phyloP scores from a whole-genome alignment of 306 rosid genomes.

The Pyrus communis region DNA sequence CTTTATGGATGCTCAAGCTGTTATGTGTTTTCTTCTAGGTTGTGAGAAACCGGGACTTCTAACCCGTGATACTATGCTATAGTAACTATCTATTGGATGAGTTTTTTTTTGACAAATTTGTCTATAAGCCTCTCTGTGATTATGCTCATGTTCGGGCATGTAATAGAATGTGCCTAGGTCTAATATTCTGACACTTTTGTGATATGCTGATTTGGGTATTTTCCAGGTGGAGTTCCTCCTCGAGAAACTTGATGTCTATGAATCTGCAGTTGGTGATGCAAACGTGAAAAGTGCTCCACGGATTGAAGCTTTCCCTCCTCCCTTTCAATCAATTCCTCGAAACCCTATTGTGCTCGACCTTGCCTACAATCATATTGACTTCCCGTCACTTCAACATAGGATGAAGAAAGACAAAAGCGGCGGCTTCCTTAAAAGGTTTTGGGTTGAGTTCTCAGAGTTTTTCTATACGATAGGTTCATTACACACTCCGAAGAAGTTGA shows the following conservation, averaged over 20 bases:
- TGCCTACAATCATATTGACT: conserved; percentile 44
- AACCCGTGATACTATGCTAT: background rate
- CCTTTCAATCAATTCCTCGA: conserved; percentile 39
- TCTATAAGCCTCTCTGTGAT: background rate
- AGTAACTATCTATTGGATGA: background rate
- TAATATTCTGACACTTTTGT: background rate
- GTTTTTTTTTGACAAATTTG: too few relatives aligned
- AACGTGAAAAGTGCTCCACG: conserved; percentile 27
- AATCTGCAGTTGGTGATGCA: conserved; percentile 38
- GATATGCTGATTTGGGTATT: background rate
- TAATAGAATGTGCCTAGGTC: too few relatives aligned
- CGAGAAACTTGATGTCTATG: conserved; percentile 37
- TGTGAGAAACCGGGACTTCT: background rate
- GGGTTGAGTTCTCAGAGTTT: conserved; percentile 19
- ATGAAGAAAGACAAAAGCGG: conserved; percentile 56
- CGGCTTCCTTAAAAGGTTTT: conserved; percentile 48
- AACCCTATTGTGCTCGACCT: conserved; percentile 50
- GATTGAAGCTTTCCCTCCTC: conserved; percentile 48
- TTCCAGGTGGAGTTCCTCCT: conserved; percentile 29
- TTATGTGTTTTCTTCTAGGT: background rate
- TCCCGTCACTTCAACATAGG: conserved; percentile 48
- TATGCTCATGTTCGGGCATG: too few relatives aligned
- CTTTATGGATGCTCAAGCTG: background rate
- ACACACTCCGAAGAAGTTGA: background rate
- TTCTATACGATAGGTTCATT: background rate